phyloP scores from a whole-genome alignment of 2,329 filamentous ascomycete genomes.

The Alternaria postmessia region DNA sequence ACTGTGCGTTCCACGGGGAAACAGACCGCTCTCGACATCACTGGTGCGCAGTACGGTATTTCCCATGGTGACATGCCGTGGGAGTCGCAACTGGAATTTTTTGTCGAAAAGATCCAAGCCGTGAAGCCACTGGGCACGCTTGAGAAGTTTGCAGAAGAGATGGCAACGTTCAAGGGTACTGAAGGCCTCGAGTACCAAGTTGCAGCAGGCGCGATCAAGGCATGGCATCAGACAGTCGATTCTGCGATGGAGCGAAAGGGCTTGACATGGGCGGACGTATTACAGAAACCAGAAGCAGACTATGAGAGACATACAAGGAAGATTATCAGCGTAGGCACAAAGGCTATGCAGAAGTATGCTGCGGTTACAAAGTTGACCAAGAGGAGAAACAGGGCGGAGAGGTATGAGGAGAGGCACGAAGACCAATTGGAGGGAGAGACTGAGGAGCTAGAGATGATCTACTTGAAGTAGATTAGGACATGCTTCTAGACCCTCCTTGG shows the following conservation, averaged over 20 bases:
- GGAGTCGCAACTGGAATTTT: not conserved
- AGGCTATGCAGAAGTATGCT: conserved; percentile 10
- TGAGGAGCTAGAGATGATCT: not conserved
- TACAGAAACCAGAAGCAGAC: conserved; percentile 2
- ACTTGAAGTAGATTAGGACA: not conserved
- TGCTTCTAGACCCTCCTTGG: not conserved
- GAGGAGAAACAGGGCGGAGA: conserved; percentile 11
- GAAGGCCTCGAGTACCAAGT: conserved; percentile 1
- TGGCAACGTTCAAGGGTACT: conserved; percentile 4
- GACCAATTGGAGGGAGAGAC: not conserved
- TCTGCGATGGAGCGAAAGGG: conserved; percentile 6
- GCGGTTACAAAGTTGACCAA: conserved; percentile 3
- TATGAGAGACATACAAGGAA: conserved; percentile 6
- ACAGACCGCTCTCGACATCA: conserved; percentile 12
- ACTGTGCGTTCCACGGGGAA: conserved; percentile 4
- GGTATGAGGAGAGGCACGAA: conserved; percentile 13
- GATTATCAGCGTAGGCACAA: conserved; percentile 2
- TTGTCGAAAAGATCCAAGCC: not conserved
- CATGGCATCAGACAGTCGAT: conserved; percentile 10
- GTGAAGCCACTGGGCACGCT: conserved; percentile 6
- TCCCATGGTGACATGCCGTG: not conserved
- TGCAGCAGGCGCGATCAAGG: not conserved
- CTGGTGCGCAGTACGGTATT: conserved; percentile 7
- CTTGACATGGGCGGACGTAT: conserved; percentile 1
- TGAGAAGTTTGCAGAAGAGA: not conserved